These are phyloP conservation scores for Euryodendron excelsum DNA, from an alignment of 148 eudicot genomes.

Conservation along the genomic window DNA sequence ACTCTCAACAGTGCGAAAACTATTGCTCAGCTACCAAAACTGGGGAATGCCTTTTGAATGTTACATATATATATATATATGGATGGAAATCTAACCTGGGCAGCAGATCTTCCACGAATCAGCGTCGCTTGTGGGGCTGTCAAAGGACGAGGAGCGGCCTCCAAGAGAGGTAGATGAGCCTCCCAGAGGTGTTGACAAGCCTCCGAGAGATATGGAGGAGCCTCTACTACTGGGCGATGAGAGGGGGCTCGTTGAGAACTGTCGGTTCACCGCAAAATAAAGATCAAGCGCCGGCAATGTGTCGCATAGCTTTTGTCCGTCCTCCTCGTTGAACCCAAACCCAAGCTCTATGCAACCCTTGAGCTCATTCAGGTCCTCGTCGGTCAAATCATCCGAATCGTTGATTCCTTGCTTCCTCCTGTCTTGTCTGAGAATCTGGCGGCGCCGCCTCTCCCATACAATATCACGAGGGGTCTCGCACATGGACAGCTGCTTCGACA, in stretches of 20 bases:
- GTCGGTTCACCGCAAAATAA: slow-evolving; percentile 77
- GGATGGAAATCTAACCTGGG: slow-evolving; percentile 37
- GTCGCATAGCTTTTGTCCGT: slow-evolving; percentile 47
- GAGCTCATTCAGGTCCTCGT: slow-evolving; percentile 71
- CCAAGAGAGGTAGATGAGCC: slow-evolving; percentile 26
- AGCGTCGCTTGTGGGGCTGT: slow-evolving; percentile 39
- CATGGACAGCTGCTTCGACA: slow-evolving; percentile 72
- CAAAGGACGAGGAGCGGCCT: slow-evolving; percentile 29
- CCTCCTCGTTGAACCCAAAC: slow-evolving; percentile 75
- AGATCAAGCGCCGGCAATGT: slow-evolving; percentile 78
- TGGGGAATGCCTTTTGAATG: no score
- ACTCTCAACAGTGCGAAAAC: no score
- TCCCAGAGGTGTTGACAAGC: slow-evolving; percentile 2
- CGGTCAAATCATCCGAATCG: slow-evolving; percentile 17
- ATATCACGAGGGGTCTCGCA: slow-evolving; percentile 54
- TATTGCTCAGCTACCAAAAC: no score
- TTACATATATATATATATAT: no score
- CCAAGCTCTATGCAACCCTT: slow-evolving; percentile 84
- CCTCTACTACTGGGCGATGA: slow-evolving; percentile 46
- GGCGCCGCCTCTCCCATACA: slow-evolving; percentile 79
- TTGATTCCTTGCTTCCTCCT: slow-evolving; percentile 22
- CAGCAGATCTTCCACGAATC: slow-evolving; percentile 62
- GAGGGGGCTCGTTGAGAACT: slow-evolving; percentile 49
- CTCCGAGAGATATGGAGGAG: slow-evolving; percentile 8
- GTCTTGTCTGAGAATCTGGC: slow-evolving; percentile 48